Base-by-base conservation (phyloP, 345 rosid species). In the Bretschneidera sinensis region DNA sequence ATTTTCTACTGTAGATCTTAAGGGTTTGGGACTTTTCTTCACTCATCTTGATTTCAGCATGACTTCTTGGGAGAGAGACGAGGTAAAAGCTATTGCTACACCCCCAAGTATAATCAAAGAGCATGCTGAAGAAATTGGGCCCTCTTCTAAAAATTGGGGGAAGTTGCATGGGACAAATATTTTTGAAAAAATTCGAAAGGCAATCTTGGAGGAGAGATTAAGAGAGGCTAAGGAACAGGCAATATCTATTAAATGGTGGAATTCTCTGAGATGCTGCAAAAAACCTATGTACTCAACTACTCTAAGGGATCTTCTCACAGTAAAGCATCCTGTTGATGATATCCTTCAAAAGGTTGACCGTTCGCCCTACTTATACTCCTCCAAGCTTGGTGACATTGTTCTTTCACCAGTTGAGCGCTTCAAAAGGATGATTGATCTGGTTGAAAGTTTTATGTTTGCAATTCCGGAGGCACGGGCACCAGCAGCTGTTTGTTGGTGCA, bases 191-290 rank as follows among this genome's bases (percentile, higher is more conserved):
- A 81, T 91, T 65, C 86, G 81, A 31, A 86, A 82, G 73, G 88
- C 91, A 24, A 22, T 95, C 53, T 59, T 76, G 76, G 85, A 85
- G 73, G 96, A 86, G 79, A 85, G 97, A 61, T 73, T 78, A 35
- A 80, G 62, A 80, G 96, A 95, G 78, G 78, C 76, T 18, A 79
- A 81, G 81, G 83, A 86, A 45, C 80, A 83, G 63, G 97, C 94
- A 55, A 74, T 84, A 63, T 83, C 99, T 59, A 71, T 88, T 79
- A 92, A 95, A 51, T 95, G 99, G 99, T 95, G 97, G 99, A 95
- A 95, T 79, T 86, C 95, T n/a, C 84, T 95, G 82, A 95, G 96
- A 77, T 91, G 99, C 68, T 77, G 35, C 71, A 85, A 69, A 73
- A 91, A 80, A 78, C 96, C 99, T 62, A 70, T 83, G 60, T 95